phyloP scores from a whole-genome alignment of 2,329 filamentous ascomycete species.

The Orbilia ellipsospora region DNA sequence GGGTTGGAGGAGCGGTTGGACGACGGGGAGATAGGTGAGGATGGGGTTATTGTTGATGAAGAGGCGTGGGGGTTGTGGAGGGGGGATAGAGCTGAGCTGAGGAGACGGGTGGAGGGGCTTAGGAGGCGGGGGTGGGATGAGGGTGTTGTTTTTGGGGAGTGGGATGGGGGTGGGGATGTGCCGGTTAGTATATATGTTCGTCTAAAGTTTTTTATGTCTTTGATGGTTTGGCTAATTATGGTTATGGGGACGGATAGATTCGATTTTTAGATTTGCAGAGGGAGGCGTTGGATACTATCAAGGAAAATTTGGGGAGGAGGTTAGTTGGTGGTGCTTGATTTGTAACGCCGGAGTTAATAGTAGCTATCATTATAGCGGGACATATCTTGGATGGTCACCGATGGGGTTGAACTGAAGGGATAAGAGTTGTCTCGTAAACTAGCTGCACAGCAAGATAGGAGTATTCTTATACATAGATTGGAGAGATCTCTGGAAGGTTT shows the following conservation, averaged over 20 bases:
- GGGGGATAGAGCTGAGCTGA: conserved; percentile 33
- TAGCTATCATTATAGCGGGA: too few species aligned
- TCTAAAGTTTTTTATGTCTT: too few species aligned
- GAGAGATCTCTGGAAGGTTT: too few species aligned
- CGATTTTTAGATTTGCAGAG: conserved; percentile 45
- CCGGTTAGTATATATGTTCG: too few species aligned
- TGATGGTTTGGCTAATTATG: background rate
- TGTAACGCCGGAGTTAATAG: background rate
- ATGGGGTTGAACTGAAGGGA: too few species aligned
- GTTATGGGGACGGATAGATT: conserved; percentile 17
- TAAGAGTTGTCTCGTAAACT: too few species aligned
- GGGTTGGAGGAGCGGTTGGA: conserved; percentile 21
- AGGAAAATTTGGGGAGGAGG: conserved; percentile 41
- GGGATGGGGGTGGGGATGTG: conserved; percentile 41
- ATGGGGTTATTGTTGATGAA: conserved; percentile 35
- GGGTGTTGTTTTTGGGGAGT: conserved; percentile 40
- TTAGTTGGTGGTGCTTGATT: background rate
- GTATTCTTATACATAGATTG: too few species aligned
- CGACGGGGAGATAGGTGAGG: background rate
- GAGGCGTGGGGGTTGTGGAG: conserved; percentile 48
- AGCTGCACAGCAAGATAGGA: too few species aligned
- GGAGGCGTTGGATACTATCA: conserved; percentile 50
- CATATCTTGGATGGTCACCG: too few species aligned
- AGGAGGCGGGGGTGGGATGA: conserved; percentile 5
- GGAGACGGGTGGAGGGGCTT: conserved; percentile 23